Conservation (phyloP, 371 early-diverging fungal genomes). For the Fennellomyces sp. region DNA sequence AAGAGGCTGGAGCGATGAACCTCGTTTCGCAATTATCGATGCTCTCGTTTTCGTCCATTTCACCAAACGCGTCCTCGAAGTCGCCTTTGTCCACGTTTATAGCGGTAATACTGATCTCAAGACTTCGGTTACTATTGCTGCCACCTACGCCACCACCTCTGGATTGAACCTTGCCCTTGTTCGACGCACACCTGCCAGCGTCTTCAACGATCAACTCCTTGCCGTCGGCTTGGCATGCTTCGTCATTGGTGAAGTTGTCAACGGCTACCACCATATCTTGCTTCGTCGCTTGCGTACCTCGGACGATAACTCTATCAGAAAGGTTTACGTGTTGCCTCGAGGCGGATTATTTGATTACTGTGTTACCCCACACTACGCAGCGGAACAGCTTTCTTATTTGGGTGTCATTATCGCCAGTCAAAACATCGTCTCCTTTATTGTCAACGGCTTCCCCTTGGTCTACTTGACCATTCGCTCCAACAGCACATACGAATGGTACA, state of each 20-base stretch:
- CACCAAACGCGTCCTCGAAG: conserved; percentile 34
- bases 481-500: conserved; percentile 28
- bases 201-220: not conserved
- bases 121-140: conserved; percentile 24
- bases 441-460: conserved; percentile 27
- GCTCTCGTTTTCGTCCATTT: conserved; percentile 19
- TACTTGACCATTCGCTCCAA: conserved; percentile 27
- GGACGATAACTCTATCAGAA: no score
- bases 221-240: conserved; percentile 20
- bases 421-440: conserved; percentile 19
- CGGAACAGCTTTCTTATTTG: conserved; percentile 25
- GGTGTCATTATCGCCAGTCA: conserved; percentile 28
- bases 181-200: conserved; percentile 5
- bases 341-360: conserved; percentile 27
- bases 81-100: conserved; percentile 33
- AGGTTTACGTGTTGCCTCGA: conserved; percentile 21
- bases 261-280: conserved; percentile 37
- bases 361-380: conserved; percentile 26
- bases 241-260: conserved; percentile 28
- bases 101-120: conserved; percentile 22
- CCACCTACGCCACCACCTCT: conserved; percentile 10
- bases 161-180: conserved; percentile 12
- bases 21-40: conserved; percentile 17
- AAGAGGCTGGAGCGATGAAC: not conserved
- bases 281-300: conserved; percentile 24